Conservation (phyloP, 805 yeast species). For the Candida dajiaensis region DNA sequence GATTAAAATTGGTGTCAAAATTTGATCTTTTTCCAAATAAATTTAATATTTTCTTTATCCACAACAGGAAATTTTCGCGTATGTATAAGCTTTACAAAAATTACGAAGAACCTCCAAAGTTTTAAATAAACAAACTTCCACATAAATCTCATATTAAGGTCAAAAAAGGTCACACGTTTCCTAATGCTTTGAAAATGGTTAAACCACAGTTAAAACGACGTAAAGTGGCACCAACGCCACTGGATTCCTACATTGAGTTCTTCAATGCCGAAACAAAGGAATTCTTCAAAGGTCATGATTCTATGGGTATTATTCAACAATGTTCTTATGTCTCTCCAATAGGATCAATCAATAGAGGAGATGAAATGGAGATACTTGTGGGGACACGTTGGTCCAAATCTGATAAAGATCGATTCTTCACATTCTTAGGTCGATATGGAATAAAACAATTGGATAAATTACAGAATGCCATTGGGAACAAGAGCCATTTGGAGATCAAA, state of each 20-base stretch:
- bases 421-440: constrained; percentile 41
- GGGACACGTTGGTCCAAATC: constrained; percentile 33
- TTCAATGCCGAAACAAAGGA: not conserved
- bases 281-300: not conserved
- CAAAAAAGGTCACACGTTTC: too few relatives aligned
- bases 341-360: not conserved
- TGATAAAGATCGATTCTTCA: constrained; percentile 50
- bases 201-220: not conserved
- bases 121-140: too few relatives aligned
- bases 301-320: constrained; percentile 5
- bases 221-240: not conserved
- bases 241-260: not conserved
- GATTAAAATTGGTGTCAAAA: too few relatives aligned
- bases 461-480: constrained; percentile 31
- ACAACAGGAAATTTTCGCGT: not conserved
- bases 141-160: too few relatives aligned
- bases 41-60: too few relatives aligned
- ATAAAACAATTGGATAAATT: constrained; percentile 42
- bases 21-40: too few relatives aligned
- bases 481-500: constrained; percentile 38
- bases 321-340: not conserved
- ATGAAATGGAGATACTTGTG: not conserved
- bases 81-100: not conserved
- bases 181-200: not conserved
- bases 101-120: too few relatives aligned